Evolutionary conservation across 1,284 basidiomycete genomes (phyloP), one percentile per base, ranked within the genome.

Genomic region (Rhodotorula sp.): DNA sequence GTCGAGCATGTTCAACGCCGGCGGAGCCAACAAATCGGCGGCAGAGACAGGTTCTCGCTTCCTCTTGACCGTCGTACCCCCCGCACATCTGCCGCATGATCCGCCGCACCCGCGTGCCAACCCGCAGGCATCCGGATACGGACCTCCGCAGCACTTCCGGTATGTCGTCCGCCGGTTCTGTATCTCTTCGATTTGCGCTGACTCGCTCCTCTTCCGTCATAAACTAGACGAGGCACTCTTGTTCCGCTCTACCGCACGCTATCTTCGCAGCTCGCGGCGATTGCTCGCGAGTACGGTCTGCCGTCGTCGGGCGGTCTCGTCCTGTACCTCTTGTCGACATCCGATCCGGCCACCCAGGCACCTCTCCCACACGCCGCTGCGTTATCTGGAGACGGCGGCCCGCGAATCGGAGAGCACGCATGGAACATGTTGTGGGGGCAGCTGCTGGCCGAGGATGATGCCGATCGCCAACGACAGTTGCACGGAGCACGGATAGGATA

Each of bases 401-500:
- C 80, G 15, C 83, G 90, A 57, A 83, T 93, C 56, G 89, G 89
- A 48, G 91, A 93, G 69, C 89, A 89, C 51, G 87, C 91, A 56
- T 93, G 91, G 91, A 87, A 84, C 76, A 86, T 89, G 77, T 83
- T 93, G 44, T 93, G 91, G 91, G 82, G 83, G 49, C 85, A 88
- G 60, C 87, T 91, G 17, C 79, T 89, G 49, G 86, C 84, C 69
- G 83, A 84, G 26, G 91, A 91, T 78, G 84, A 84, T 62, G 51
- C 51, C 37, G 87, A 89, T 33, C 85, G 88, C 37, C 15, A 44
- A n/a, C 49, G 37, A 37, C 33, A 29, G 37, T 37, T 44, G 61
- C 49, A 42, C 26, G 90, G 91, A 42, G 37, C 37, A 42, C 37
- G 37, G 10, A 42, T 12, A 42, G 37, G 14, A 78, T 84, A 84